Base-by-base conservation (phyloP, 2,329 filamentous ascomycete species). In the Diplodia intermedia region DNA sequence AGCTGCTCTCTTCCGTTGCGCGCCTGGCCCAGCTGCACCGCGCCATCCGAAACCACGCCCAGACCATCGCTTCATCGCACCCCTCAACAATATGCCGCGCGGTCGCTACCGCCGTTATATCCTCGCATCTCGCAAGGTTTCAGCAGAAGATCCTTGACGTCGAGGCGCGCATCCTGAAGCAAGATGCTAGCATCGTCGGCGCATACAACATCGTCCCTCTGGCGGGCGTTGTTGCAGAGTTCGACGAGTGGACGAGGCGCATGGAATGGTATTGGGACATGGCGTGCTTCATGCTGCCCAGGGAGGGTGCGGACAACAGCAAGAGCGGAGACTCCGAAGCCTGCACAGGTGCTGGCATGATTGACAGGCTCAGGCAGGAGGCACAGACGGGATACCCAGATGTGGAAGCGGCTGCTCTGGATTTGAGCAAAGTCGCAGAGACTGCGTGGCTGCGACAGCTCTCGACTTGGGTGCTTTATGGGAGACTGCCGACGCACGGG, bases 151-250 rank as follows among this genome's bases (percentile, higher is more conserved):
- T 98, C 5, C 82, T 98, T 9, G 88, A 93, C 66, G 92, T 97
- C 4, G 95, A 99, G 79, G 86, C 86, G 68, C 86, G 86, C 14
- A 91, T 99, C 31, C 81, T 98, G 62, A 86, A 85, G 55, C 88
- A 89, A 73, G 93, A 97, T 81, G 86, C 93, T 2, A 87, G 84
- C 7, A 87, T 92, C 69, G 94, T 98, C 1, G 94, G 94, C 52
- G 94, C 92, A 0, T 97, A 97, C 77, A 91, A 94, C 70, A 96
- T 97, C 70, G 94, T 98, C 26, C 94, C 95, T 2, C 81, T 99
- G 72, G 96, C 95, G 61, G 90, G 90, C 1, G 86, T 98, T 23
- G 89, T 97, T 33, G 87, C 86, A 5, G 91, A 95, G 75, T 97
- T 98, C 74, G 89, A 90, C n/a, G 90, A 87, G 53, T 98, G 94